Base-by-base conservation (phyloP, 495 filamentous ascomycete genomes). In the Xeromyces bisporus region DNA sequence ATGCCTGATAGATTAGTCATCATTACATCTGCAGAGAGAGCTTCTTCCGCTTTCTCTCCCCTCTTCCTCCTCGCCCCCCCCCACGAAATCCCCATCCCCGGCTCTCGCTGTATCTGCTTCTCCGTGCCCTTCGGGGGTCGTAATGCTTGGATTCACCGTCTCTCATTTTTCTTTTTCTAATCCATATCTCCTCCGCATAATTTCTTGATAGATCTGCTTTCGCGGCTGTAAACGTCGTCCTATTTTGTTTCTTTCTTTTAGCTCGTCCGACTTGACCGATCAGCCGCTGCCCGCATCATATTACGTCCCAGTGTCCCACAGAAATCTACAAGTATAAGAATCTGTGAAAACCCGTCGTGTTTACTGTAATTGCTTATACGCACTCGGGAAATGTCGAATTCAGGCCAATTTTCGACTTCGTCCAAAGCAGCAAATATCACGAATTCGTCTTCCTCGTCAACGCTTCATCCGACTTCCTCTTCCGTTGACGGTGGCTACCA, bases 401-500 rank as follows among this genome's bases (percentile, higher is more conserved):
- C 55, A 44, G 50, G 53, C 36, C 55, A 58, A 32, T 47, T 43
- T 16, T 41, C 49, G 36, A 36, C 52, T 29, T 45, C 55, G 34
- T 56, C 60, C 13, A 69, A 69, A 53, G 56, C 55, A 40, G 48
- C 52, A 34, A 64, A 51, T 34, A 46, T 47, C 28, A 37, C 56
- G 13, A 58, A 48, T 42, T 49, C 57, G 15, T 32, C 41, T 15
- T 46, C 53, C 6, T 43, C 61, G 37, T 35, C 62, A 23, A 42
- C 59, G 26, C 60, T 55, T 17, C 56, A 66, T 31, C 40, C 48
- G 3, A 32, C 43, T 25, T 31, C 49, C 16, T 39, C 49, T 36
- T 31, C 32, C 12, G 32, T 46, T 16, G 64, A 69, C n/a, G 49
- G 42, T 20, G 67, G 80, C 23, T 62, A 62, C 21, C 73, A 77